Base-by-base conservation (phyloP, 2,329 filamentous ascomycete species). In the Aspergillus chevalieri region DNA sequence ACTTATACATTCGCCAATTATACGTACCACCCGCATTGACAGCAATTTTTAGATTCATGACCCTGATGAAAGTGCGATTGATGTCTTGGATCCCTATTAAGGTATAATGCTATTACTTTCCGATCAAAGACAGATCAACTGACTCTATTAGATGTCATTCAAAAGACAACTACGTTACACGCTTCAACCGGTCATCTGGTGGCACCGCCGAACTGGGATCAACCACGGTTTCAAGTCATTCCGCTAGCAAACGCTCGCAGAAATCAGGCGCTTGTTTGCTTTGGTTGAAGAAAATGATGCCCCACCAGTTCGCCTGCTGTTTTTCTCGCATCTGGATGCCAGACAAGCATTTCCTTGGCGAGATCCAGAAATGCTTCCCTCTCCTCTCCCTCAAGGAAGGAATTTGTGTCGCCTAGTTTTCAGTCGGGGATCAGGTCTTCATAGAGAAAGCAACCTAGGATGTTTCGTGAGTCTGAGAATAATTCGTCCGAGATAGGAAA, bases 351-450 rank as follows among this genome's bases (percentile, higher is more conserved):
- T 57, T 34, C 46, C 43, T 56, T 61, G 44, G 52, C 58, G 26
- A 68, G 54, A 55, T 63, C 57, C 41, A 68, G 44, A 58, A 69
- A 68, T 10, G 30, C 26, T 51, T 66, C 57, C 47, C 47, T 65
- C 51, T 69, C 62, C 39, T 60, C 58, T 51, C 49, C 58, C 36
- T 58, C 51, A 44, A 67, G 60, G 44, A 59, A 66, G 34, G 57
- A 53, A 53, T 58, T 53, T 43, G 57, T 58, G 44, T 64, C 59
- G 21, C 36, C 58, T 54, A 70, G 52, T 47, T 57, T 67, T 12
- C 62, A 49, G 48, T 63, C 46, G 3, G 66, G 64, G 28, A 70
- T 66, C 48, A 70, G 47, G 26, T 66, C 56, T 49, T 65, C 54
- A 48, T 64, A 61, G 42, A 68, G 59, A 51, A 63, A 68, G 50